Percentiles rank a stretch among this genome's conserved stretches.
Conservation (phyloP, 2,329 filamentous ascomycete species). For the Juglanconis oblonga region DNA sequence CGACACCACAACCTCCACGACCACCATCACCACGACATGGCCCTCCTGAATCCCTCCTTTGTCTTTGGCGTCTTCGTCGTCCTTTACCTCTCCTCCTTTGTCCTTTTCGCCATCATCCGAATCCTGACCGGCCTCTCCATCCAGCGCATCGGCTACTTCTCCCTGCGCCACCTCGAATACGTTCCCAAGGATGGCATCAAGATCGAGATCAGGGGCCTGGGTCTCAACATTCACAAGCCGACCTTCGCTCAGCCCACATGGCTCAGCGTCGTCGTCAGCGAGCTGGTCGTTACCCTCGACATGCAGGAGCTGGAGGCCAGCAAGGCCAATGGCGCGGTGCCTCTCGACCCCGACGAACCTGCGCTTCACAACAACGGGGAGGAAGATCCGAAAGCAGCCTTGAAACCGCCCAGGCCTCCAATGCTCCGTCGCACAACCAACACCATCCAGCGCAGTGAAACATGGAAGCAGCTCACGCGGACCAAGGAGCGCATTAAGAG, state of each 20-base stretch:
- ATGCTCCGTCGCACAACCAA: slow-evolving; percentile 27
- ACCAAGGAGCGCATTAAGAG: slow-evolving; percentile 83
- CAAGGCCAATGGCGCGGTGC: slow-evolving; percentile 33
- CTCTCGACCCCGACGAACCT: slow-evolving; percentile 23
- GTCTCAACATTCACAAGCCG: slow-evolving; percentile 83
- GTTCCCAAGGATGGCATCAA: slow-evolving; percentile 84
- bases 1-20: slow-evolving; percentile 4
- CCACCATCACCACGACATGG: slow-evolving; percentile 43
- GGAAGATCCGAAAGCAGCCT: slow-evolving; percentile 21
- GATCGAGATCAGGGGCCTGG: slow-evolving; percentile 84
- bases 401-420: slow-evolving; percentile 25
- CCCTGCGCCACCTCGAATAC: slow-evolving; percentile 85
- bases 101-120: slow-evolving; percentile 87
- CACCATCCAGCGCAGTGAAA: slow-evolving; percentile 56
- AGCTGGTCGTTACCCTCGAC: slow-evolving; percentile 81
- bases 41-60: slow-evolving; percentile 73
- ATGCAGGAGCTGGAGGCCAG: slow-evolving; percentile 60
- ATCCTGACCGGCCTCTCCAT: slow-evolving; percentile 94
- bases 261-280: slow-evolving; percentile 85
- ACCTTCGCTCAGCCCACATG: slow-evolving; percentile 97
- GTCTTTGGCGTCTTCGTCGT: slow-evolving; percentile 82
- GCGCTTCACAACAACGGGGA: slow-evolving; percentile 17
- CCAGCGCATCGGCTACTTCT: slow-evolving; percentile 90
- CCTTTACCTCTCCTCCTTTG: slow-evolving; percentile 85
- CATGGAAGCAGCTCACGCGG: slow-evolving; percentile 76